Conservation (phyloP, 2,329 filamentous ascomycete genomes). For the Plectosphaerella sp. region DNA sequence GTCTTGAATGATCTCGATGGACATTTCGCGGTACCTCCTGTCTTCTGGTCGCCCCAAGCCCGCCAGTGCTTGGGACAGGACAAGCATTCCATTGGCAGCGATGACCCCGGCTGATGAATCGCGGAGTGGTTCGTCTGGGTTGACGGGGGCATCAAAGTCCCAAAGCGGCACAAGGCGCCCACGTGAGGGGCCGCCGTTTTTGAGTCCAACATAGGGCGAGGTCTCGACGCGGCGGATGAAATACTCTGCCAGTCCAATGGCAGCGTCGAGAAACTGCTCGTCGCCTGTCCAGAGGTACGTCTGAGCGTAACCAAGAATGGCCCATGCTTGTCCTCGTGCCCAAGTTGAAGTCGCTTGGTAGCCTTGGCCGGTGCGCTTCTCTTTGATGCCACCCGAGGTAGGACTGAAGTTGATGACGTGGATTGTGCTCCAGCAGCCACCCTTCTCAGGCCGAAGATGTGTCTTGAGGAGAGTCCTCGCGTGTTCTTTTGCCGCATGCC, state of each 20-base stretch:
- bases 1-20: slow-evolving; percentile 23
- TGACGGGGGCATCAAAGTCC: slow-evolving; percentile 45
- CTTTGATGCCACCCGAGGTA: slow-evolving; percentile 33
- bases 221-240: slow-evolving; percentile 37
- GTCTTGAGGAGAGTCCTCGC: slow-evolving; percentile 33
- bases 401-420: slow-evolving; percentile 48
- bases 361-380: slow-evolving; percentile 43
- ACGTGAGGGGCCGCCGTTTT: slow-evolving; percentile 13
- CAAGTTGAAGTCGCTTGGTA: slow-evolving; percentile 41
- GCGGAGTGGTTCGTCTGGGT: slow-evolving; percentile 19
- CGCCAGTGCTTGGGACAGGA: slow-evolving; percentile 28
- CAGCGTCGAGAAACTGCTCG: slow-evolving; percentile 34
- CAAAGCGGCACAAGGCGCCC: slow-evolving; percentile 25
- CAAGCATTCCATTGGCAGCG: slow-evolving; percentile 35
- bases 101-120: slow-evolving; percentile 34
- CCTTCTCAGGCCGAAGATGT: slow-evolving; percentile 31
- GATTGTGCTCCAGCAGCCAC: slow-evolving; percentile 28
- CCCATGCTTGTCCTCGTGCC: slow-evolving; percentile 49
- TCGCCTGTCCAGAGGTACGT: slow-evolving; percentile 44
- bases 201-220: slow-evolving; percentile 22
- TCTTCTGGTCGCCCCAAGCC: slow-evolving; percentile 10
- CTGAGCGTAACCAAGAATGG: slow-evolving; percentile 44
- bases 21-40: slow-evolving; percentile 18
- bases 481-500: slow-evolving; percentile 27
- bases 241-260: slow-evolving; percentile 42